These are phyloP conservation scores for Dryas drummondii DNA, from an alignment of 306 rosid species.

Conservation along the genomic window DNA sequence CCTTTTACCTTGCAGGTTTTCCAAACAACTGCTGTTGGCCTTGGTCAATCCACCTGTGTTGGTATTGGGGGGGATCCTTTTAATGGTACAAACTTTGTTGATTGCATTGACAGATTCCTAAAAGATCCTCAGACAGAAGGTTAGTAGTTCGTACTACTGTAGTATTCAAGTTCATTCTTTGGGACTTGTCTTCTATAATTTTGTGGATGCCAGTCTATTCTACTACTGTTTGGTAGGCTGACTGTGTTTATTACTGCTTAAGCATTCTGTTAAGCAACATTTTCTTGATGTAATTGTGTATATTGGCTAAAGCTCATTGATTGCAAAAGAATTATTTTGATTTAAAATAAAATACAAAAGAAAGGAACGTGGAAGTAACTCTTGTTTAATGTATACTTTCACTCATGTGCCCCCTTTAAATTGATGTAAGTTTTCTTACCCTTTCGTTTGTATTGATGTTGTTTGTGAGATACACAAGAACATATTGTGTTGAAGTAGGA, in stretches of 20 bases:
- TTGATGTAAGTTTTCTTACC: background rate
- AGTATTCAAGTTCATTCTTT: background rate
- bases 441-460: background rate
- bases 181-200: background rate
- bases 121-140: slow-evolving; percentile 97
- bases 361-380: too few species aligned
- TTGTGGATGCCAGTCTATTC: background rate
- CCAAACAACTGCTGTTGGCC: slow-evolving; percentile 98
- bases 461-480: background rate
- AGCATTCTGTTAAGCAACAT: background rate
- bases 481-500: background rate
- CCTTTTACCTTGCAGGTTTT: slow-evolving; percentile 61
- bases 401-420: background rate
- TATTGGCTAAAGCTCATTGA: background rate
- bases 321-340: too few species aligned
- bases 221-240: background rate
- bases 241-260: background rate
- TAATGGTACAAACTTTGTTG: slow-evolving; percentile 97
- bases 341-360: background rate
- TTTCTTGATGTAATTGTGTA: background rate
- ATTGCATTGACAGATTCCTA: slow-evolving; percentile 79
- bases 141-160: slow-evolving; percentile 26
- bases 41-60: slow-evolving; percentile 98
- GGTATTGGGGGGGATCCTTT: slow-evolving; percentile 99
- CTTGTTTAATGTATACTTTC: background rate